Evolutionary conservation across 164 flowering plant species (phyloP), one percentile per base, ranked within the genome.

Genomic region (Akebia trifoliata): DNA sequence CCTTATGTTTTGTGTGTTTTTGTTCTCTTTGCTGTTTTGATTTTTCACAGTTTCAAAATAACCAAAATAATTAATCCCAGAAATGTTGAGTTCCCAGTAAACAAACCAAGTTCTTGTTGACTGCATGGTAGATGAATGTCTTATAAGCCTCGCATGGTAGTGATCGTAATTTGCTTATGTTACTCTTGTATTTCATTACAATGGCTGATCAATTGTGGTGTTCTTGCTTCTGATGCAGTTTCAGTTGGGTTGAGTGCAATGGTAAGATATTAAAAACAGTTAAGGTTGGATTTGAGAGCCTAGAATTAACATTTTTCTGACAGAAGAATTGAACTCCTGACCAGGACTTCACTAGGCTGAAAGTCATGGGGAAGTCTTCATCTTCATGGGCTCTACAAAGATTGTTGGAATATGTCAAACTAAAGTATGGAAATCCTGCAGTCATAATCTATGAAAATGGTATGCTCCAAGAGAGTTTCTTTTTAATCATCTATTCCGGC

Each of bases 391-490:
- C 20, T 4, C 40, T 58, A 29, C 31, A 45, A 35, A 45, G 30
- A 58, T 31, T 58, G 52, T 18, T 58, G 42, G 61, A 46, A 21
- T 46, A 45, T 32, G 10, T 58, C 20, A 58, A 47, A 58, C n/a
- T 46, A 24, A 34, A 32, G 6, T 58, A 58, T 31, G 34, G 34
- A 35, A 58, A 58, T 58, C 61, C 61, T 45, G 53, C 61, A 34
- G 52, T 45, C 21, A 1, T 34, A 5, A 35, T 58, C 42, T 43
- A 58, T 46, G 61, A 58, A 32, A 46, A 58, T 22, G 61, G 61
- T 44, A 45, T 4, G n/a, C n/a, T 30, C 32, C 34, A 8, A 8
- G 10, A 31, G n/a, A n/a, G n/a, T n/a, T n/a, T n/a, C 34, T 8
- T 21, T 34, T 31, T 18, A 34, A 0, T 0, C 30, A 0, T 43